These are phyloP conservation scores for Phalaenopsis hybrid DNA, from an alignment of 116 monocot genomes.

Conservation along the genomic window DNA sequence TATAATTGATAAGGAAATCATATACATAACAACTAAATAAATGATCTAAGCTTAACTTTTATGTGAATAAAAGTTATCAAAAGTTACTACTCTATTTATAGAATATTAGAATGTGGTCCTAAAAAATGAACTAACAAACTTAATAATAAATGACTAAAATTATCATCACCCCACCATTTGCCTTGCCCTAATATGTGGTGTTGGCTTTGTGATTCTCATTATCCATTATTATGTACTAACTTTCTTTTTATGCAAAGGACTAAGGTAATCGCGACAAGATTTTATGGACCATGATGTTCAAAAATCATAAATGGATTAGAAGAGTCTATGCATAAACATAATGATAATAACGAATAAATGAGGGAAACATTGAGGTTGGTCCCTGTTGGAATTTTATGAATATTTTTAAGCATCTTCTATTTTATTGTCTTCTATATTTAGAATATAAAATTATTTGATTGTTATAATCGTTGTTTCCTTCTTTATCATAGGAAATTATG, in stretches of 20 bases:
- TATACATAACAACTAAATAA: background rate
- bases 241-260: background rate
- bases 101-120: background rate
- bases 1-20: background rate
- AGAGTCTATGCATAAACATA: background rate
- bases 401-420: too few relatives aligned
- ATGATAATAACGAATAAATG: background rate
- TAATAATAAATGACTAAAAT: background rate
- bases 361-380: background rate
- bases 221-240: background rate
- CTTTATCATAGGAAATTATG: too few relatives aligned
- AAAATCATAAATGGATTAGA: background rate
- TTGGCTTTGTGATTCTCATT: background rate
- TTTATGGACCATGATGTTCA: background rate
- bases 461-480: too few relatives aligned
- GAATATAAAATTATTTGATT: too few relatives aligned
- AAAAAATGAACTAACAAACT: background rate
- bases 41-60: background rate
- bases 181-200: background rate
- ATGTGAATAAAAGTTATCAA: background rate
- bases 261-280: background rate
- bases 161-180: background rate
- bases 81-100: slow-evolving; percentile 1
- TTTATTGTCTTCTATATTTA: too few relatives aligned
- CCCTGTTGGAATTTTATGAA: too few relatives aligned